Evolutionary conservation across 139 green algal genomes (phyloP), one percentile per base, ranked within the genome.

Genomic region (Chlamydomonas sp.): DNA sequence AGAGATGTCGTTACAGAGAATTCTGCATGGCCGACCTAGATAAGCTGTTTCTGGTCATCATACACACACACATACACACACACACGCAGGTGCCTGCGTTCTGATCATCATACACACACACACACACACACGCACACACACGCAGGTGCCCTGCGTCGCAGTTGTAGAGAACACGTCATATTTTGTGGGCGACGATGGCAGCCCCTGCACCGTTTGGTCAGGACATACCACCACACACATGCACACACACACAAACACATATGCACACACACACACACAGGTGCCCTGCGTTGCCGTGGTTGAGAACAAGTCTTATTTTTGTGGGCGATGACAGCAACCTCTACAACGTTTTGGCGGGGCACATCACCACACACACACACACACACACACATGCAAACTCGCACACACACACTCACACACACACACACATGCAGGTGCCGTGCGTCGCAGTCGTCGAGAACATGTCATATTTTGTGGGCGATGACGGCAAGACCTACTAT

Each of bases 301-400:
- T n/a, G n/a, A n/a, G n/a, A 99, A 99, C 89, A 99, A 98, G 94
- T 78, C 70, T 0, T 97, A 90, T 89, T 82, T 99, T 99, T 79
- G 91, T 97, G 3, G 93, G 64, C 0, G 87, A 92, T 57, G 91
- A 90, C 64, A 91, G 90, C 58, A 88, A 87, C 72, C 72, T 80
- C 0, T 89, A 95, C 82, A n/a, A n/a, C n/a, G n/a, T n/a, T n/a
- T n/a, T n/a, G n/a, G n/a, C n/a, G n/a, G n/a, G n/a, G n/a, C n/a
- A n/a, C n/a, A n/a, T n/a, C n/a, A n/a, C n/a, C n/a, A n/a, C n/a
- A n/a, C n/a, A n/a, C n/a, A n/a, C n/a, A n/a, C n/a, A n/a, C n/a
- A n/a, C n/a, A n/a, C 60, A 67, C 34, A 48, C 22, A 10, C 8
- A 49, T 67, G 60, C 60, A 67, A 35, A 34, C 35, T 60, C 24